Conservation (phyloP, 768 basidiomycete species). For the Leucocoprinus sp. region DNA sequence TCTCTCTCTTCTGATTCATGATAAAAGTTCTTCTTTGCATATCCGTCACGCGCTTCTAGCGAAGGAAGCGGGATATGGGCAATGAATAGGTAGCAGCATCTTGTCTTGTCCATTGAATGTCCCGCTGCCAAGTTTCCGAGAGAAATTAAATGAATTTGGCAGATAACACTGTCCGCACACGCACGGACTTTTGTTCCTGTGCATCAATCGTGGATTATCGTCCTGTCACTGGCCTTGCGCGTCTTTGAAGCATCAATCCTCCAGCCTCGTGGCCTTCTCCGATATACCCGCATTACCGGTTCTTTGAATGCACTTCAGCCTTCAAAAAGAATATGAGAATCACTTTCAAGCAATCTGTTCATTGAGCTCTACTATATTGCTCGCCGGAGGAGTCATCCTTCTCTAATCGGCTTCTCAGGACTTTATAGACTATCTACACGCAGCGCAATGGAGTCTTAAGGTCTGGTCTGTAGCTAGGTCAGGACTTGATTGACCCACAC, state of each 20-base stretch:
- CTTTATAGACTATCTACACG: too few species aligned
- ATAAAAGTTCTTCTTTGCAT: too few species aligned
- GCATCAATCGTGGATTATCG: too few species aligned
- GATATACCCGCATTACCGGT: constrained; percentile 9
- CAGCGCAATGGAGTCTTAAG: background rate
- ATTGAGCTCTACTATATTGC: constrained; percentile 1
- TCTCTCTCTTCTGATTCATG: background rate
- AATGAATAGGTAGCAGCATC: too few species aligned
- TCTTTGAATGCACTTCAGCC: background rate
- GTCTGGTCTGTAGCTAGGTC: background rate
- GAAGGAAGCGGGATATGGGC: constrained; percentile 10
- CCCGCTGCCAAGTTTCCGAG: background rate
- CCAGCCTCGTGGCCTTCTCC: constrained; percentile 9
- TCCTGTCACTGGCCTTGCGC: too few species aligned
- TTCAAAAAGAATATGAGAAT: constrained; percentile 9
- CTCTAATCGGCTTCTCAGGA: background rate
- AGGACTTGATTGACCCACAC: background rate
- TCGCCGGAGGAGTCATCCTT: background rate
- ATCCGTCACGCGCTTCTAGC: constrained; percentile 5
- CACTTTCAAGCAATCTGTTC: background rate
- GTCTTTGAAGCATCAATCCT: background rate
- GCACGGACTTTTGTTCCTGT: too few species aligned
- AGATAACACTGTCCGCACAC: too few species aligned
- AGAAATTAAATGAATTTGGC: too few species aligned
- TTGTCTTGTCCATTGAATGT: background rate